Percentiles rank a stretch among this genome's conserved stretches.
Evolutionary conservation across 441 rosid species (phyloP).

Genomic region (Aleurites moluccanus): DNA sequence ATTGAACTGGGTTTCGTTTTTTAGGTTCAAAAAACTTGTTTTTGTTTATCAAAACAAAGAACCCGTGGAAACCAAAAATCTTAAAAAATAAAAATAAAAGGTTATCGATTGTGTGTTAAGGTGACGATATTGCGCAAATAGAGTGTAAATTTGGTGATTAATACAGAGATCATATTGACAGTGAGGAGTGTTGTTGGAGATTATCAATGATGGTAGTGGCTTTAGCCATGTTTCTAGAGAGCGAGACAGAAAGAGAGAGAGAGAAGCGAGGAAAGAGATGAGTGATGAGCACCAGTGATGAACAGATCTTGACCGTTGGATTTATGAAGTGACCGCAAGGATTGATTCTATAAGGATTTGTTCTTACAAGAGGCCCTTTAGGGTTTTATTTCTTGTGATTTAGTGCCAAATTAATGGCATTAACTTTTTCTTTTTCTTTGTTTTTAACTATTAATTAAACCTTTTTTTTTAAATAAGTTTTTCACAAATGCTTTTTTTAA

Average conservation of each 20-base stretch:
- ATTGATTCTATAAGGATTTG: slow-evolving; percentile 35
- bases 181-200: slow-evolving; percentile 22
- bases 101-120: slow-evolving; percentile 9
- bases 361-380: slow-evolving; percentile 32
- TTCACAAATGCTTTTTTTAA: no score
- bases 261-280: slow-evolving; percentile 26
- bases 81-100: neutral
- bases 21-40: slow-evolving; percentile 23
- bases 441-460: neutral
- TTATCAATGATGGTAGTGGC: slow-evolving; percentile 26
- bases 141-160: slow-evolving; percentile 14
- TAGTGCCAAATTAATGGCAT: slow-evolving; percentile 12
- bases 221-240: slow-evolving; percentile 35
- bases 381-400: slow-evolving; percentile 38
- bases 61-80: slow-evolving; percentile 18
- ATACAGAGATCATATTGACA: slow-evolving; percentile 30
- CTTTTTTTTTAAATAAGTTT: neutral
- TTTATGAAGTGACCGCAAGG: slow-evolving; percentile 31
- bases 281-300: slow-evolving; percentile 40
- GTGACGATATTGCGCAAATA: neutral
- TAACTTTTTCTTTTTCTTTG: neutral
- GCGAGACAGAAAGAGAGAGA: slow-evolving; percentile 18
- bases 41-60: slow-evolving; percentile 24
- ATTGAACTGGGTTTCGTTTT: slow-evolving; percentile 16
- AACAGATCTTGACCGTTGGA: slow-evolving; percentile 39